Percentiles rank a stretch among this genome's conserved stretches.
phyloP scores from a whole-genome alignment of 1,139 yeast species.

The Geotrichum europaeum region DNA sequence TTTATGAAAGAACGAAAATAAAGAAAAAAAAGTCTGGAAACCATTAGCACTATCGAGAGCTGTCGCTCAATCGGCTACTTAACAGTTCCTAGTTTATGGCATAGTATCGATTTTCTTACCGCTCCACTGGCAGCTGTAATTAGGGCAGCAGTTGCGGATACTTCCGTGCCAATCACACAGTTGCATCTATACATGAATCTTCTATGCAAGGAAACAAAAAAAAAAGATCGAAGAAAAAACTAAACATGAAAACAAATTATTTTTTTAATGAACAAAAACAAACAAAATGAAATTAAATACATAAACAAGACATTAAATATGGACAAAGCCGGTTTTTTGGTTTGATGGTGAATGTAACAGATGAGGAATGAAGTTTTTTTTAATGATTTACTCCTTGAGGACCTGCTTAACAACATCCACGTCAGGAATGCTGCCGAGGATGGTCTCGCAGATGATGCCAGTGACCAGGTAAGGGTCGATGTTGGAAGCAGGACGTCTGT shows the following conservation, averaged over 20 bases:
- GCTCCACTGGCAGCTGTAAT: background rate
- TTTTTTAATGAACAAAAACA: background rate
- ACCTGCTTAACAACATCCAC: slow-evolving; percentile 71
- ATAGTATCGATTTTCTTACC: background rate
- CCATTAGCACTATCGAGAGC: too few species aligned
- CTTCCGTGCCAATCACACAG: background rate
- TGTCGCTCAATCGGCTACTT: too few species aligned
- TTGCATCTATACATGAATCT: background rate
- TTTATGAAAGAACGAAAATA: too few species aligned
- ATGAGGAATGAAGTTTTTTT: background rate
- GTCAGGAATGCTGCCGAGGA: slow-evolving; percentile 90
- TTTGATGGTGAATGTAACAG: background rate
- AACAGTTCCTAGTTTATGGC: too few species aligned
- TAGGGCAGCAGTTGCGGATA: background rate
- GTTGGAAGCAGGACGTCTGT: slow-evolving; percentile 99
- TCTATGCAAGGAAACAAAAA: background rate
- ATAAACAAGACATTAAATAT: background rate
- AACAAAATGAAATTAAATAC: background rate
- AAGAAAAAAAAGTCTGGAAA: too few species aligned
- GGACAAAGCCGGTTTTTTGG: background rate
- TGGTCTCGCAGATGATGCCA: slow-evolving; percentile 96
- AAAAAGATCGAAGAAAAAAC: background rate
- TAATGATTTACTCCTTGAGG: slow-evolving; percentile 4
- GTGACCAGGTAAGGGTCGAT: slow-evolving; percentile 98
- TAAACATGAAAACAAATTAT: background rate